phyloP scores from a whole-genome alignment of 257 asterid species.

The Hygrophila difformis region DNA sequence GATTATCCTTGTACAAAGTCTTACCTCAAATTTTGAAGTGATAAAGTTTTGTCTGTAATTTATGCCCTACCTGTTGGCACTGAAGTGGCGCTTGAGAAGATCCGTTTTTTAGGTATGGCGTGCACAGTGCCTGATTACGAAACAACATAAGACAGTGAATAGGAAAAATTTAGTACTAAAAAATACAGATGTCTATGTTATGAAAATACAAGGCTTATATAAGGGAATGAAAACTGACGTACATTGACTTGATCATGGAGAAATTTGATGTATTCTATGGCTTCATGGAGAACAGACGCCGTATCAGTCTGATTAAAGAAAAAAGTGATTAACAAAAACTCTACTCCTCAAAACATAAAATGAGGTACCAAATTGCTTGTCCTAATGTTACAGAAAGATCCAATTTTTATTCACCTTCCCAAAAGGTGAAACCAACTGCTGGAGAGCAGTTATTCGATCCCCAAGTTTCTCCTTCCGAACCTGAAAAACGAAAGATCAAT shows the following conservation, averaged over 20 bases:
- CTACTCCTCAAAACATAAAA: no score
- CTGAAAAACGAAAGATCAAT: constrained; percentile 31
- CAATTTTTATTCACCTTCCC: constrained; percentile 69
- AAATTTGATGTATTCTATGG: constrained; percentile 73
- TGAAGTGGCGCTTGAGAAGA: constrained; percentile 26
- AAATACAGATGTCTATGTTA: no score
- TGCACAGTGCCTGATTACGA: constrained; percentile 68
- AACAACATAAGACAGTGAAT: no score
- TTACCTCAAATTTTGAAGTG: no score
- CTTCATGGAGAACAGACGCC: constrained; percentile 96
- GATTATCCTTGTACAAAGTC: neutral
- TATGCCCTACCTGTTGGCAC: constrained; percentile 43
- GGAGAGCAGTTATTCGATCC: constrained; percentile 94
- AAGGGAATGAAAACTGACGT: constrained; percentile 16
- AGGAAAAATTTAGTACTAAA: no score
- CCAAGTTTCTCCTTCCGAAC: constrained; percentile 91
- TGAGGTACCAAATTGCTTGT: neutral
- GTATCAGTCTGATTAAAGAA: constrained; percentile 98
- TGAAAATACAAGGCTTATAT: neutral
- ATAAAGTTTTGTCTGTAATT: no score
- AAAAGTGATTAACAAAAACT: no score
- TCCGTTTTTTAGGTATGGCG: constrained; percentile 64
- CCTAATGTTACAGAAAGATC: constrained; percentile 12
- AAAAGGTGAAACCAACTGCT: constrained; percentile 93
- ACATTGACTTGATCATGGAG: constrained; percentile 94